Base-by-base conservation (phyloP, 495 filamentous ascomycete genomes). In the Penicillium alfredii region DNA sequence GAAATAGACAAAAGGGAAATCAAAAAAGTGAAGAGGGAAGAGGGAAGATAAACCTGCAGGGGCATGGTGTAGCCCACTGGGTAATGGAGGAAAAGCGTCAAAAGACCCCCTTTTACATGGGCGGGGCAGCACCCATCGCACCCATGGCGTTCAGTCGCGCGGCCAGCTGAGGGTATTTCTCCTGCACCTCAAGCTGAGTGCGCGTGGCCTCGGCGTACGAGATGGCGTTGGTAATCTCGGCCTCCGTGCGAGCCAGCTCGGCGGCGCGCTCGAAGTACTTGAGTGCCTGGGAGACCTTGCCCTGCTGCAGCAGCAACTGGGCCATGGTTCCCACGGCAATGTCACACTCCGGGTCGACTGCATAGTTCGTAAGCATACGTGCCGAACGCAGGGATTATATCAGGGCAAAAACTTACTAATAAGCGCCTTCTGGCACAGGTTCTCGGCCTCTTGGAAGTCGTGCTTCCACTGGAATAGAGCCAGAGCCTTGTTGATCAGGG, bases 251-350 rank as follows among this genome's bases (percentile, higher is more conserved):
- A n/a, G 88, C 88, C 19, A 99, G 79, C 66, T 94, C 86, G 8
- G 92, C 92, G 2, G 92, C 92, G 19, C 86, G 81, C 72, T 97
- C 88, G 49, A 99, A 99, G 69, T 97, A 97, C 63, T 85, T 87
- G 28, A 99, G 79, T 2, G 92, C 92, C 40, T 96, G 86, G 12
- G 80, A 85, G 23, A 97, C 93, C 68, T 95, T 94, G 53, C 90
- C 90, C 67, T 97, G 92, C 57, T 99, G 93, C 13, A 99, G 74
- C 17, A 97, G 78, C n/a, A 99, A 73, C 61, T 99, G 92, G 4
- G 92, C 92, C 92, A 99, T 97, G 27, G 92, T 99, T 27, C 93
- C 92, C 13, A 99, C 92, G 30, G 92, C 92, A 53, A 99, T 97
- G 55, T 99, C 92, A 56, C 92, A 97, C 59, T 99, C 92, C 20